Evolutionary conservation across 176 grass and related monocot species (phyloP).

Genomic region (Triticum monococcum): DNA sequence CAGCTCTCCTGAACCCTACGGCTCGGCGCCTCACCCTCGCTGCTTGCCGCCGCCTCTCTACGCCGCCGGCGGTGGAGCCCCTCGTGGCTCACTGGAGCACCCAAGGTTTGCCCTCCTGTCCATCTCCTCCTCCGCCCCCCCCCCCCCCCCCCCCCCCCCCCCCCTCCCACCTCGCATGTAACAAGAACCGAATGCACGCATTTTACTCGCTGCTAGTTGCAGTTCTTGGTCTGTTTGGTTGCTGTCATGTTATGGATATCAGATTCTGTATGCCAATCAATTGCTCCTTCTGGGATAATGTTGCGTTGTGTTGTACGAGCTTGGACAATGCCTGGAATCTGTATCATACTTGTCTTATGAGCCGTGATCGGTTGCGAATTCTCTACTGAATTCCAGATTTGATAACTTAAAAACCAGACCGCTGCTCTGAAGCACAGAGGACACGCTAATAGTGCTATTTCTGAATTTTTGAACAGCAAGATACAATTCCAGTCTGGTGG

Average conservation of each 20-base stretch:
- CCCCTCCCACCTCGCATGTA: background rate
- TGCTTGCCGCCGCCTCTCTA: background rate
- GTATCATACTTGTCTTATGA: background rate
- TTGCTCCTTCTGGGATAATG: background rate
- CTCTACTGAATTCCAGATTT: slow-evolving; percentile 17
- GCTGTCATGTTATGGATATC: background rate
- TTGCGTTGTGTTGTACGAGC: background rate
- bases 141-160: background rate
- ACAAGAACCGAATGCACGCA: background rate
- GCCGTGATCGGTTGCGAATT: background rate
- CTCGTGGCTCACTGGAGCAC: background rate
- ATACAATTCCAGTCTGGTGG: slow-evolving; percentile 25
- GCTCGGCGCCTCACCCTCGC: slow-evolving; percentile 16
- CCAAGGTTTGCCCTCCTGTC: slow-evolving; percentile 8
- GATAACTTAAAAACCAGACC: background rate
- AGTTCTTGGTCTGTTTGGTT: background rate
- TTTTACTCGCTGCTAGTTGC: background rate
- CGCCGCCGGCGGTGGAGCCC: background rate
- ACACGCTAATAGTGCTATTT: background rate
- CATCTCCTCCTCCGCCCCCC: background rate
- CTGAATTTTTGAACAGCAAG: slow-evolving; percentile 19
- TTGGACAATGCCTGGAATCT: background rate
- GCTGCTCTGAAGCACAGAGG: background rate
- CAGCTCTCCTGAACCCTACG: slow-evolving; percentile 30
- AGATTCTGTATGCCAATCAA: background rate